Base-by-base conservation (phyloP, 2,329 filamentous ascomycete species). In the Aspergillus fijiensis region DNA sequence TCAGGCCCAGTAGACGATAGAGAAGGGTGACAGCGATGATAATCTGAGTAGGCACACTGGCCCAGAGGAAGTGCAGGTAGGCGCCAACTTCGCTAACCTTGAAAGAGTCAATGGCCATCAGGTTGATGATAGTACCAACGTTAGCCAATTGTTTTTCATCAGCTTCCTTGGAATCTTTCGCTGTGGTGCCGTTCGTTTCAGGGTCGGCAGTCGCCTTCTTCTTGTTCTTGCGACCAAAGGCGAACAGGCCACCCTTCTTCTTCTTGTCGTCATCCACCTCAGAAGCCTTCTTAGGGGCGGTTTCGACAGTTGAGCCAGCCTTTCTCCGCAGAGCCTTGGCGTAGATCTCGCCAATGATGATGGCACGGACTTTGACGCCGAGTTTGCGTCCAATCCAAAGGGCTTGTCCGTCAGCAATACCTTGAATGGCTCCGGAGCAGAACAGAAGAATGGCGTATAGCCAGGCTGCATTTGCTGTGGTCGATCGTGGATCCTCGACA, bases 31-130 rank as follows among this genome's bases (percentile, higher is more conserved):
- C 83, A 5, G 92, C 91, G 50, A 97, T 85, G 50, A 90, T 79
- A 45, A 99, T 85, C 77, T 98, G 93, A 0, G 95, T 90, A 0
- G 95, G 95, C 1, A 94, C 93, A 62, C 90, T 88, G 0, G 93
- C 94, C 81, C 94, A 90, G n/a, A 99, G 81, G 76, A 96, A 99
- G 77, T 99, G 95, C 33, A 99, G 81, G 74, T 99, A 99, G 0
- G 94, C 90, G 42, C 92, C 95, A 60, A 96, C 89, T 73, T 99
- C 95, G 63, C 91, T 90, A 58, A 99, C 92, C 79, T 99, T 99
- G 86, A 98, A 98, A 51, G 94, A 97, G 80, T 99, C 96, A 47
- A 99, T 96, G 11, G 95, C 96, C 95, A 99, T 99, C 66, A 99
- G 82, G 76, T 98, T 99, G 80, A 99, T 99, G 70, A 99, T 97